A percentile compares a stretch with the other conserved stretches of the same genome.
These are phyloP conservation scores for Bipolaris sorokiniana DNA, from an alignment of 2,329 filamentous ascomycete genomes.

Conservation along the genomic window DNA sequence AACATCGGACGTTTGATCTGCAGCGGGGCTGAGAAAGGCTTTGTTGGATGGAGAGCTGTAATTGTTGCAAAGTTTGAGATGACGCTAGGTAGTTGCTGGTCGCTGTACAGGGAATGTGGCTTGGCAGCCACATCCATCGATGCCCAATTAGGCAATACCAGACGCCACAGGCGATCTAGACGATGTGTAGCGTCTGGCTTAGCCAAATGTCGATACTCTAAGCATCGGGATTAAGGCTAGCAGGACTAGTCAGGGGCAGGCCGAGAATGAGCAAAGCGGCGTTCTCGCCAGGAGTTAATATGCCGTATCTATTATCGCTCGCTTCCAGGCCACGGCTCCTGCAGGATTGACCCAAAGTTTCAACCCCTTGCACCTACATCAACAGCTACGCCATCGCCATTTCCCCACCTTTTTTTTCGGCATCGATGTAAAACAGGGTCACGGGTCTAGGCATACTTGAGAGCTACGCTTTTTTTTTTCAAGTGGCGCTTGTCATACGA, in stretches of 20 bases:
- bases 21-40: too few species aligned
- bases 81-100: not conserved
- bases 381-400: constrained; percentile 4
- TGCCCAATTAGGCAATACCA: not conserved
- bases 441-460: not conserved
- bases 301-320: not conserved
- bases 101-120: not conserved
- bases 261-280: constrained; percentile 1
- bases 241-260: not conserved
- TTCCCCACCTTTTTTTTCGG: not conserved
- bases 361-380: not conserved
- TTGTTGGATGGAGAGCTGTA: not conserved
- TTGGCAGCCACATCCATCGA: not conserved
- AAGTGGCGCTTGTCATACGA: constrained; percentile 4
- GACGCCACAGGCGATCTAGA: constrained; percentile 2
- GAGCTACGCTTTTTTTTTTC: not conserved
- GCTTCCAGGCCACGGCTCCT: constrained; percentile 3
- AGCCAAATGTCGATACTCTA: not conserved
- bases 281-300: not conserved
- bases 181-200: not conserved
- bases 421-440: too few species aligned
- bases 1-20: too few species aligned
- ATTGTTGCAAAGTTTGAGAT: not conserved
- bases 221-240: not conserved
- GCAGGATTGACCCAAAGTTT: constrained; percentile 1